Conservation (phyloP, 345 rosid genomes). For the Gossypium longicalyx region DNA sequence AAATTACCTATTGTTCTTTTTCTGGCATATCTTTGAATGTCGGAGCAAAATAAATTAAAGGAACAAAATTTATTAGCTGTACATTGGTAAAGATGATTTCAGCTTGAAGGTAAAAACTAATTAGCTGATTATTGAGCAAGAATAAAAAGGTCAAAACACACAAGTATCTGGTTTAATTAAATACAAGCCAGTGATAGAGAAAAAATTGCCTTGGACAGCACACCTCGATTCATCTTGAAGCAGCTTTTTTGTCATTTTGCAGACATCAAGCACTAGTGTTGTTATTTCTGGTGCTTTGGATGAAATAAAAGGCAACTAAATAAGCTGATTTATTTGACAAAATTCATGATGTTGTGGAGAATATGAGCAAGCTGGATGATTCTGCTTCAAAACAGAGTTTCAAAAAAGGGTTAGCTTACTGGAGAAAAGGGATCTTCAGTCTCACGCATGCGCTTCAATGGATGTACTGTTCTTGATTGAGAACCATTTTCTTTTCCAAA, state of each 20-base stretch:
- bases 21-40: no score
- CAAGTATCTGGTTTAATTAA: background rate
- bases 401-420: background rate
- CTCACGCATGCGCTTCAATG: slow-evolving; percentile 13
- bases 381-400: slow-evolving; percentile 11
- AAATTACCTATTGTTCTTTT: background rate
- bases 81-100: background rate
- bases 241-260: background rate
- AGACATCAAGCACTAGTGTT: background rate
- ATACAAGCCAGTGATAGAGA: background rate
- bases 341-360: slow-evolving; percentile 10
- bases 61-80: no score
- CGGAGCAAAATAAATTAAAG: no score
- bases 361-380: slow-evolving; percentile 6
- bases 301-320: background rate
- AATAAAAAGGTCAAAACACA: background rate
- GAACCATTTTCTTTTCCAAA: slow-evolving; percentile 11
- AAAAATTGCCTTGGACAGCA: background rate
- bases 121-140: background rate
- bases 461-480: slow-evolving; percentile 11
- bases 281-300: slow-evolving; percentile 4
- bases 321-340: slow-evolving; percentile 13
- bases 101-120: background rate
- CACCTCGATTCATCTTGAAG: background rate
- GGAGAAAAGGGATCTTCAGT: background rate